Conservation (phyloP, 2,329 filamentous ascomycete genomes). For the Pyrenophora seminiperda region DNA sequence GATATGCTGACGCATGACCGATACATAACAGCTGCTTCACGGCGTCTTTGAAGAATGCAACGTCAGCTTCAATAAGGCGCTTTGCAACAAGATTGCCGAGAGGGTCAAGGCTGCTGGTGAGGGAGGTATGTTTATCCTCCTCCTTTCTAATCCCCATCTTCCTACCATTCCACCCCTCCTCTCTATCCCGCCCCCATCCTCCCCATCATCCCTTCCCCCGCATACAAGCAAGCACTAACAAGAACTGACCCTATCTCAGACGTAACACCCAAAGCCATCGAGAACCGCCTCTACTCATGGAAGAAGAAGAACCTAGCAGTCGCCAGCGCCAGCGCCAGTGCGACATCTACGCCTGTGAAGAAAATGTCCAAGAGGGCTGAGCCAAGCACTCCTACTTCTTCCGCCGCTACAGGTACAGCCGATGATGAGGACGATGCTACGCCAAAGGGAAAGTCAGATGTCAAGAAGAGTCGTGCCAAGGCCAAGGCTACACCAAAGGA, state of each 20-base stretch:
- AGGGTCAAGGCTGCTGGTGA: slow-evolving; percentile 12
- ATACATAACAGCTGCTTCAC: slow-evolving; percentile 23
- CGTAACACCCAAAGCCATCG: slow-evolving; percentile 37
- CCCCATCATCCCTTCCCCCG: neutral
- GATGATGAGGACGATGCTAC: no score
- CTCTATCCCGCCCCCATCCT: no score
- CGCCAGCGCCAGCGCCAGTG: neutral
- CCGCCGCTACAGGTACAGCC: no score
- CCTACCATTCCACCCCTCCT: neutral
- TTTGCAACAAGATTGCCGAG: slow-evolving; percentile 20
- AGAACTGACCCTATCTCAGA: slow-evolving; percentile 9
- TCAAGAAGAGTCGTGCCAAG: neutral
- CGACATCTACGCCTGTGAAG: neutral
- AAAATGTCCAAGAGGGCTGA: no score
- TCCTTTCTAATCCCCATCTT: no score
- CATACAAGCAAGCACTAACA: neutral
- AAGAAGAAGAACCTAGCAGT: slow-evolving; percentile 26
- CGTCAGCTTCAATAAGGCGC: slow-evolving; percentile 16
- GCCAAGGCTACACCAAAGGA: slow-evolving; percentile 5
- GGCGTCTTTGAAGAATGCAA: slow-evolving; percentile 22
- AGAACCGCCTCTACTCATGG: slow-evolving; percentile 27
- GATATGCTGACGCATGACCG: no score
- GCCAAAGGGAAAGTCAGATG: no score
- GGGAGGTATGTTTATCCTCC: slow-evolving; percentile 5
- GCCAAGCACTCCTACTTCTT: neutral